Conservation (phyloP, 1,139 yeast species). For the Geotrichum aggregatum region DNA sequence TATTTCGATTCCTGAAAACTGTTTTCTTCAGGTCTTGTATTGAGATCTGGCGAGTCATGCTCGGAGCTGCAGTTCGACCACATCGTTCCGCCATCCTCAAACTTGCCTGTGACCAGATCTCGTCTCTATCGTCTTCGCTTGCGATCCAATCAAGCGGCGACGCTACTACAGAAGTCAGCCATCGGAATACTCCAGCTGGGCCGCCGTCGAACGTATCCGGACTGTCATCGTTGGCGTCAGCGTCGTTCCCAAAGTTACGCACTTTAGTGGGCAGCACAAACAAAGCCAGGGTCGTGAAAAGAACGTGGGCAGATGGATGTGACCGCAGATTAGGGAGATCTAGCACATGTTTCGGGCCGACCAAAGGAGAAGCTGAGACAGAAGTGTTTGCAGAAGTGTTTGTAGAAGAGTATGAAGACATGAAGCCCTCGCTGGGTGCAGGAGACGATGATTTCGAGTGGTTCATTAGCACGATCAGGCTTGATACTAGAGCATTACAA, state of each 20-base stretch:
- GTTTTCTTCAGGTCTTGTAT: conserved; percentile 24
- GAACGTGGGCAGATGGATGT: conserved; percentile 49
- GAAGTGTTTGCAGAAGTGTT: not conserved
- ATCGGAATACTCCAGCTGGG: conserved; percentile 44
- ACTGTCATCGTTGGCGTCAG: conserved; percentile 34
- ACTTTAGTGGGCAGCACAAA: conserved; percentile 49
- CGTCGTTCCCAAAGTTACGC: conserved; percentile 49
- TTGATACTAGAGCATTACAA: too few species aligned
- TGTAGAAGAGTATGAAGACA: not conserved
- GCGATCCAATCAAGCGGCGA: conserved; percentile 52
- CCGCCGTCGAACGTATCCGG: conserved; percentile 31
- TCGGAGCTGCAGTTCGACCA: conserved; percentile 83
- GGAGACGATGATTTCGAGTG: not conserved
- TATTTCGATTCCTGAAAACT: conserved; percentile 24
- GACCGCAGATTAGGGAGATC: conserved; percentile 59
- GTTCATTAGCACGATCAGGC: not conserved
- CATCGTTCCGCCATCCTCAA: conserved; percentile 72
- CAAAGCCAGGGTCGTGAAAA: conserved; percentile 47
- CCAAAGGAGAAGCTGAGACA: not conserved
- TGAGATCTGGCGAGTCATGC: conserved; percentile 50
- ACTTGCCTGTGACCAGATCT: conserved; percentile 55
- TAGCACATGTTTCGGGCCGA: conserved; percentile 43
- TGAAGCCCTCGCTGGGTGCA: not conserved
- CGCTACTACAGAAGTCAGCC: conserved; percentile 64
- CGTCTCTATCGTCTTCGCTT: conserved; percentile 40